Evolutionary conservation across 2,329 filamentous ascomycete species (phyloP).

Genomic region (Neofusicoccum sp.): DNA sequence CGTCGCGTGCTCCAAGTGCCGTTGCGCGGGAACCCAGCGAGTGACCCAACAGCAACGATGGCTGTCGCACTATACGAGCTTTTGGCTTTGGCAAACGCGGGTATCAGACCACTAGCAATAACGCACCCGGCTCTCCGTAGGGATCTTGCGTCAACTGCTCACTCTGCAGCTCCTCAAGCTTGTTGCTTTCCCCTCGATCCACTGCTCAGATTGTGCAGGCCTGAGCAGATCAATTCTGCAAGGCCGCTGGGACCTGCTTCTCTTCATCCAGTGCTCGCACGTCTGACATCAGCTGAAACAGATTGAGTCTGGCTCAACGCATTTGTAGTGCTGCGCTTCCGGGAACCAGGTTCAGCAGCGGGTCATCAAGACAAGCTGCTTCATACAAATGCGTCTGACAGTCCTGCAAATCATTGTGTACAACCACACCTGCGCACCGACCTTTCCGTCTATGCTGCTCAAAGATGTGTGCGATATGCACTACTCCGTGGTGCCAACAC

Average conservation of each 20-base stretch:
- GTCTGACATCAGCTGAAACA: no score
- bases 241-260: not conserved
- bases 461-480: not conserved
- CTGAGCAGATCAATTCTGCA: not conserved
- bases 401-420: not conserved
- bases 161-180: not conserved
- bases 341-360: no score
- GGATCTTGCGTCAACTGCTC: not conserved
- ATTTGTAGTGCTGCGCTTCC: no score
- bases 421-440: not conserved
- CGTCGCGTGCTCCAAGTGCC: no score
- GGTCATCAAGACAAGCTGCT: not conserved
- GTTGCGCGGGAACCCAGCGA: no score
- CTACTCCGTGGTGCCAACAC: not conserved
- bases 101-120: not conserved
- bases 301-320: no score
- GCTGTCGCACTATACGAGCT: not conserved
- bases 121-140: not conserved
- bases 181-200: no score
- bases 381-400: not conserved
- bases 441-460: not conserved
- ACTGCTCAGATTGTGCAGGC: not conserved
- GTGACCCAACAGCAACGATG: no score
- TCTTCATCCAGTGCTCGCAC: no score
- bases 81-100: not conserved